phyloP scores from a whole-genome alignment of 495 filamentous ascomycete genomes.

The Hyaloscypha bicolor region DNA sequence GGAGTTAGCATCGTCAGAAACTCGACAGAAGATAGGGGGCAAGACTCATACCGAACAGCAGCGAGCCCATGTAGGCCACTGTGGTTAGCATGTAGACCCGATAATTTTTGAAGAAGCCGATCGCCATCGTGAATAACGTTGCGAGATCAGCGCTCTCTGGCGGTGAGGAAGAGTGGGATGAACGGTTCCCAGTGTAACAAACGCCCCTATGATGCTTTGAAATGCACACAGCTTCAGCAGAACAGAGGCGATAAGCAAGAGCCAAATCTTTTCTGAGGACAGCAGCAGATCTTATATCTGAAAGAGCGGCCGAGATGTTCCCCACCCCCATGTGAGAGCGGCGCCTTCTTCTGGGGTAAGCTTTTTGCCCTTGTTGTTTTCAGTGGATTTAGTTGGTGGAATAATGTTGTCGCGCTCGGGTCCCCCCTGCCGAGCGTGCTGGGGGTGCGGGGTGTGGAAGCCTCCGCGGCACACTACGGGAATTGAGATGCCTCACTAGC shows the following conservation, averaged over 20 bases:
- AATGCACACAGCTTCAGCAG: neutral
- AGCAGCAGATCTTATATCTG: neutral
- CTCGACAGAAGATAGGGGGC: neutral
- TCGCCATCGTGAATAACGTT: neutral
- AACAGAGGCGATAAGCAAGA: neutral
- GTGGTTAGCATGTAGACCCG: constrained; percentile 54
- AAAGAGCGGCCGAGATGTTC: neutral
- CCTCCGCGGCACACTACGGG: neutral
- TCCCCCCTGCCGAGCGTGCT: neutral
- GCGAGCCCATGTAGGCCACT: constrained; percentile 54
- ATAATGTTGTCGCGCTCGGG: constrained; percentile 3
- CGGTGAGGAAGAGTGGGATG: neutral
- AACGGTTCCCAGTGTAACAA: neutral
- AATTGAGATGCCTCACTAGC: neutral
- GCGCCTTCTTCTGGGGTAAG: constrained; percentile 4
- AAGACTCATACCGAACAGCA: constrained; percentile 50
- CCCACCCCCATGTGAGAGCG: neutral
- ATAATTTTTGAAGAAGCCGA: constrained; percentile 39
- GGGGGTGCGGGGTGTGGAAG: neutral
- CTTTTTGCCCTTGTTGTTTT: neutral
- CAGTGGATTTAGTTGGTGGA: neutral
- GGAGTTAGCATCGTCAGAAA: constrained; percentile 19
- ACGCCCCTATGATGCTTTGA: neutral
- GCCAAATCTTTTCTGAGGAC: neutral
- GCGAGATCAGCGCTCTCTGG: constrained; percentile 9